Evolutionary conservation across 306 rosid genomes (phyloP), one percentile per base, ranked within the genome.

Genomic region (Quercus alba): DNA sequence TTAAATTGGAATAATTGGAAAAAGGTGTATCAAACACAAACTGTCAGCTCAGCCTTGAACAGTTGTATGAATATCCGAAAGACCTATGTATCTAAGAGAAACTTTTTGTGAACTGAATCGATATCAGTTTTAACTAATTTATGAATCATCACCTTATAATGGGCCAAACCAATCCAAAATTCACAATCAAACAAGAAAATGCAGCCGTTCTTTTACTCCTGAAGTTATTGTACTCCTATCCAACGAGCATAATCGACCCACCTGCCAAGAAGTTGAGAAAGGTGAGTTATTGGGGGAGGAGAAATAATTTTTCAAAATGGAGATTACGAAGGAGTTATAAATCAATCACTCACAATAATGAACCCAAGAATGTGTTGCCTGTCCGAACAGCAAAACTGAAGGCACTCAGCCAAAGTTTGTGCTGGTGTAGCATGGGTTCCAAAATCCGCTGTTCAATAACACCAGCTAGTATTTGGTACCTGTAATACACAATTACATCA

Each of bases 211-310:
- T 66, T 56, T 57, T 66, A 20, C 55, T 80, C 76, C 82, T 46
- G 75, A 79, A 81, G 84, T 67, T 91, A 86, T 80, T 93, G 97
- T 77, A 93, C 82, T 54, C 97, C 97, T 26, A 91, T 80, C 85
- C 82, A 88, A 44, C 97, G 97, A 76, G 97, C 97, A 88, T 93
- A 93, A 79, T 93, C 97, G 76, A 93, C 97, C 97, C 97, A 93
- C 81, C 97, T 93, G 91, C 59, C 80, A 88, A 44, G 35, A 75
- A 78, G 69, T 63, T 21, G 56, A 56, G 30, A 63, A 77, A n/a
- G 21, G 82, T 61, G 75, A 83, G 72, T 44, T 26, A 11, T 35
- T 26, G 2, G 6, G 31, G 25, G n/a, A 70, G 13, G 6, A 5
- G 17, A 80, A 44, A 21, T 51, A 30, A 9, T 41, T 33, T 30